Evolutionary conservation across 108 stramenopile genomes (phyloP).

Genomic region (Nitzschia palea): DNA sequence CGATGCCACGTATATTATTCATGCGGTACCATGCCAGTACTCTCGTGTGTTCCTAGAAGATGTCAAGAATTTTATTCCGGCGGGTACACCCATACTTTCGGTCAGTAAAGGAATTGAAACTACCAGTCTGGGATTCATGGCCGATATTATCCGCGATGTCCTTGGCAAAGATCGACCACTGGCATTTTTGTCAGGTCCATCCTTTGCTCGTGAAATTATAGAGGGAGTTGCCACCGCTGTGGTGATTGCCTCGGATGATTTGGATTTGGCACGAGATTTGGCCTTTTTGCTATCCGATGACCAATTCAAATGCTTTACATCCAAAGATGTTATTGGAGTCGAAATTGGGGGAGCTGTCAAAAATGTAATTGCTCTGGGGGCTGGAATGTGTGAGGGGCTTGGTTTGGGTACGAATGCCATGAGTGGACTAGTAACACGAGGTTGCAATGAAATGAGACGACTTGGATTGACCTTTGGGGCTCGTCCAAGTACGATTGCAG

Average conservation of each 20-base stretch:
- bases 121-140: slow-evolving; percentile 90
- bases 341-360: slow-evolving; percentile 98
- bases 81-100: slow-evolving; percentile 69
- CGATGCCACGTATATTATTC: slow-evolving; percentile 93
- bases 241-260: slow-evolving; percentile 92
- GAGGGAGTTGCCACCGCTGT: slow-evolving; percentile 94
- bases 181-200: slow-evolving; percentile 93
- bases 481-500: slow-evolving; percentile 84
- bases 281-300: slow-evolving; percentile 80
- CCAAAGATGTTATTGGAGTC: slow-evolving; percentile 90
- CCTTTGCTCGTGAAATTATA: slow-evolving; percentile 94
- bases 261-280: slow-evolving; percentile 85
- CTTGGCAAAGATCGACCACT: slow-evolving; percentile 86
- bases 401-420: slow-evolving; percentile 96
- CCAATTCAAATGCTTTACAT: slow-evolving; percentile 87
- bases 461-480: slow-evolving; percentile 89
- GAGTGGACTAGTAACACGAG: slow-evolving; percentile 94
- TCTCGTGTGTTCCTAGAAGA: slow-evolving; percentile 70
- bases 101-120: slow-evolving; percentile 96
- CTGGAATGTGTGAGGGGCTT: slow-evolving; percentile 97
- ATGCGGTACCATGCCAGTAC: slow-evolving; percentile 95
- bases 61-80: slow-evolving; percentile 70
- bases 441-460: slow-evolving; percentile 95
- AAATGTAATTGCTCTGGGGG: slow-evolving; percentile 96
- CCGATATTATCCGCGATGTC: slow-evolving; percentile 84